Conservation (phyloP, 129 eudicot species). For the Ambrosia artemisiifolia region DNA sequence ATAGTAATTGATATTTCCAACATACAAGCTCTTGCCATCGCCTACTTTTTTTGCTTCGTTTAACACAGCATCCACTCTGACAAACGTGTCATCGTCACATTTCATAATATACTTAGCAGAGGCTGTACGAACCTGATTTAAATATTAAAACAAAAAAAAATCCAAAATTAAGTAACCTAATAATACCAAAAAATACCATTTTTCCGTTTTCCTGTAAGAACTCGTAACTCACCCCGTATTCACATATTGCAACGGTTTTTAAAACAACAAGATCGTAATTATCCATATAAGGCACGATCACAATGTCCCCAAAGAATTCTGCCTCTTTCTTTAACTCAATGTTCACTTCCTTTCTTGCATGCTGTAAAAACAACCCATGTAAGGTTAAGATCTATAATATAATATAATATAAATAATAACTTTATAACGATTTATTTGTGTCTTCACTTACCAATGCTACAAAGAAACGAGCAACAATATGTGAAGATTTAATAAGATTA, state of each 20-base stretch:
- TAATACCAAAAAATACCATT: not conserved
- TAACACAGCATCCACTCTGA: constrained; percentile 60
- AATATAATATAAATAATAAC: not conserved
- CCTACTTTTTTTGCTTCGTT: constrained; percentile 53
- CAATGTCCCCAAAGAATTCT: constrained; percentile 83
- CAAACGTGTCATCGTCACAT: constrained; percentile 96
- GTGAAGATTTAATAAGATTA: constrained; percentile 56
- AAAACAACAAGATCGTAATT: constrained; percentile 88
- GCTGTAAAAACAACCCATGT: constrained; percentile 32
- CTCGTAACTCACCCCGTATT: constrained; percentile 69
- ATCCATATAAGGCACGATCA: constrained; percentile 86
- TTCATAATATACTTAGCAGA: constrained; percentile 86
- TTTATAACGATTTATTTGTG: not conserved
- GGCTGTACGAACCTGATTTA: constrained; percentile 56
- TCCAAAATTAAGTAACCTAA: constrained; percentile 1
- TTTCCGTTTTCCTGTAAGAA: not conserved
- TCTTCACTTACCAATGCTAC: constrained; percentile 71
- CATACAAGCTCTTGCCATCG: constrained; percentile 53
- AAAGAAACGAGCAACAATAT: constrained; percentile 83
- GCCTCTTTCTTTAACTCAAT: constrained; percentile 82
- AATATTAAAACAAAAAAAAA: not conserved
- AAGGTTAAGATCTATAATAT: not conserved
- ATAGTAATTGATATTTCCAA: constrained; percentile 83
- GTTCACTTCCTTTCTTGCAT: constrained; percentile 73
- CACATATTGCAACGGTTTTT: constrained; percentile 90